Evolutionary conservation across 768 basidiomycete species (phyloP), one percentile per base, ranked within the genome.

Genomic region (Leccinum pellstonianum): DNA sequence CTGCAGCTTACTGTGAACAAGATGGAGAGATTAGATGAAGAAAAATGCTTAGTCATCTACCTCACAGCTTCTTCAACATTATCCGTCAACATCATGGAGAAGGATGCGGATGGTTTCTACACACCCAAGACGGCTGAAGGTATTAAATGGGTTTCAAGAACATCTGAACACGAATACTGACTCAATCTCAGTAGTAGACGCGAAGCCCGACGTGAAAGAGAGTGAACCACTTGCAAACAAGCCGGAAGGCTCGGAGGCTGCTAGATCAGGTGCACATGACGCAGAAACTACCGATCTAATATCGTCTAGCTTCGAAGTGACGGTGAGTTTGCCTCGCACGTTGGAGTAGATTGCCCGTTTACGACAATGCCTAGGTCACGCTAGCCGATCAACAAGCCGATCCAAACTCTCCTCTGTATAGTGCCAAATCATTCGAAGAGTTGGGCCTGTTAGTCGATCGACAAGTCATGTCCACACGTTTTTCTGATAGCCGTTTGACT

Each of bases 331-430:
- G 23, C 23, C 6, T 19, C 48, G n/a, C n/a, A n/a, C n/a, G n/a
- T n/a, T n/a, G n/a, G n/a, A n/a, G n/a, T n/a, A n/a, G n/a, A n/a
- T 51, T 59, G 25, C 21, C 46, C 12, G 38, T 62, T 63, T 54
- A 63, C 53, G 54, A 51, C 31, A 49, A 33, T 59, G 21, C 61
- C 31, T 67, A 93, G 94, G 95, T 99, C 63, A 98, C 95, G 19
- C 83, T 98, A 59, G 95, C 95, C 53, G 95, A 98, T 77, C 93
- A 96, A 71, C 97, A 98, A 76, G 86, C 83, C 29, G 93, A 99
- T 70, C 91, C 94, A 43, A 88, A 96, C 70, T 98, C 96, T n/a
- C 97, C 96, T 3, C 76, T 99, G 15, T 96, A 83, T 75, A 96
- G 94, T 57, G 90, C 84, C 29, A 96, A 98, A 74, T 87, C 90